Evolutionary conservation across 1,284 basidiomycete species (phyloP), one percentile per base, ranked within the genome.

Genomic region (Naganishia albida): DNA sequence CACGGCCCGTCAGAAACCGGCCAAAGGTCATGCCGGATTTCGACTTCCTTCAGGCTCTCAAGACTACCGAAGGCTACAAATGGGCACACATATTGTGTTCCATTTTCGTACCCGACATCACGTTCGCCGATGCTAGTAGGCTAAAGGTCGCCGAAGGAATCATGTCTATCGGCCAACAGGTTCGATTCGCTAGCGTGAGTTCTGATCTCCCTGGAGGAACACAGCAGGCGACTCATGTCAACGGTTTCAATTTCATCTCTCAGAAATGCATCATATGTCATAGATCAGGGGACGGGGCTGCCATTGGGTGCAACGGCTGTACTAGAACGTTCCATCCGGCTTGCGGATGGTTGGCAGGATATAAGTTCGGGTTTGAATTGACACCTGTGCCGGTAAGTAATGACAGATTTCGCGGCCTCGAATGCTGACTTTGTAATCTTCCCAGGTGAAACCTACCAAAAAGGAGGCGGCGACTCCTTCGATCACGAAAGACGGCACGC

Each of bases 21-120:
- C 71, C 70, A 34, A 82, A 73, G 70, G 84, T 73, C 38, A 76
- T 80, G n/a, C 72, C 83, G 1, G 87, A 90, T 71, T 78, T 79
- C 63, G 85, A 86, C 16, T 88, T 88, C 71, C 81, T 97, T 43
- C 88, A 91, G 46, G 89, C 88, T 3, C 87, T 90, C 75, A 97
- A 97, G 76, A 91, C 91, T 4, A 97, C 94, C 0, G 95, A 98
- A 80, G 89, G 91, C 28, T 88, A 90, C 77, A 90, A 91, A 68
- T 97, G 93, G 91, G 87, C 87, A 0, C 95, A 99, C 75, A 82
- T 93, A 23, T 77, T 97, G 0, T 98, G 95, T 79, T 86, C 93
- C 1, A 85, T 90, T 0, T 98, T 93, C 80, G 86, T 88, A 38
- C 88, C 89, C 3, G 93, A 96, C 72, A 81, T 94, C 7, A 82